Conservation (phyloP, 176 grass and related monocot species). For the Phragmites australis region DNA sequence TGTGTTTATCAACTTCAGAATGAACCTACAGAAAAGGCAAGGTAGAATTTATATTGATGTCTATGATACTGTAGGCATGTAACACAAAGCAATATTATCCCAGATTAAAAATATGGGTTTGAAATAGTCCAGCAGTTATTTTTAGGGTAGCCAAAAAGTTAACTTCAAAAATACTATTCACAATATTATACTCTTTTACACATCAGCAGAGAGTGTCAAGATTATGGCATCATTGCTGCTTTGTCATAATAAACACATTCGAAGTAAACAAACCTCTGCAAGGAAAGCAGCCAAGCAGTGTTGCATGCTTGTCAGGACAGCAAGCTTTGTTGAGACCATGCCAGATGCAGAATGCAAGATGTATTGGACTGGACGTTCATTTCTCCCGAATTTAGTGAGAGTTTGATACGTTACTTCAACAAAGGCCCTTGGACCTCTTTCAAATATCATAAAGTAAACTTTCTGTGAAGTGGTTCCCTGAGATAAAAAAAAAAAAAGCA, state of each 20-base stretch:
- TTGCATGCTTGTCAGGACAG: slow-evolving; percentile 67
- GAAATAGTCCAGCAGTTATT: slow-evolving; percentile 12
- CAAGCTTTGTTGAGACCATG: slow-evolving; percentile 71
- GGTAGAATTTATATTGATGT: slow-evolving; percentile 12
- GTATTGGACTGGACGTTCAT: slow-evolving; percentile 53
- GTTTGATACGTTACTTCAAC: slow-evolving; percentile 55
- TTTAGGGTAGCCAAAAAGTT: slow-evolving; percentile 1
- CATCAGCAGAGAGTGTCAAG: neutral
- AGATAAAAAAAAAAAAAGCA: slow-evolving; percentile 7
- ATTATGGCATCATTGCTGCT: neutral
- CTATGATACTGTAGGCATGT: neutral
- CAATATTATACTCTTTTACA: slow-evolving; percentile 9
- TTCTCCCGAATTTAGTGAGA: slow-evolving; percentile 45
- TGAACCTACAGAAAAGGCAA: slow-evolving; percentile 58
- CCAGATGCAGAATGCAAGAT: slow-evolving; percentile 66
- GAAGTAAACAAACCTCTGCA: slow-evolving; percentile 66
- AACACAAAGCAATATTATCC: slow-evolving; percentile 9
- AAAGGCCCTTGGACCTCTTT: slow-evolving; percentile 89
- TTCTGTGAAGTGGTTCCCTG: slow-evolving; percentile 71
- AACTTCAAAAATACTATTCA: neutral
- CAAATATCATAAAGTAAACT: slow-evolving; percentile 90
- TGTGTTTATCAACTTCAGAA: slow-evolving; percentile 64
- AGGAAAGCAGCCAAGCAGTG: slow-evolving; percentile 71
- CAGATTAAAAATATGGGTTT: neutral
- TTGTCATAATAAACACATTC: neutral